These are phyloP conservation scores for Penicillium dipodomyicola DNA, from an alignment of 495 filamentous ascomycete genomes.

Conservation along the genomic window DNA sequence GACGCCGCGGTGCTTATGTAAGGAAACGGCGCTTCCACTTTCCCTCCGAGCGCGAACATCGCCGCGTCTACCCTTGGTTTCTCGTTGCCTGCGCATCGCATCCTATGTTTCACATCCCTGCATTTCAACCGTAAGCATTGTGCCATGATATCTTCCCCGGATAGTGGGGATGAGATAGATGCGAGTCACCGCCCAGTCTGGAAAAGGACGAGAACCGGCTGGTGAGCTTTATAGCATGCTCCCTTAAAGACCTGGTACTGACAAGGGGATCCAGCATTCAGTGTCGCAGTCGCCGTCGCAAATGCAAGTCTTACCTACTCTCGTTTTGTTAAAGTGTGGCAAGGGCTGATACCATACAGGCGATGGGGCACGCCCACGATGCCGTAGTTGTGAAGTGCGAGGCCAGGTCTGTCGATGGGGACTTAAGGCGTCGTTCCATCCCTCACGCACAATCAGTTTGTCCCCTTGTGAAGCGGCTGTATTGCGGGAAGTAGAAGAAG, in stretches of 20 bases:
- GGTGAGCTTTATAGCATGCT: slow-evolving; percentile 2
- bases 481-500: slow-evolving; percentile 4
- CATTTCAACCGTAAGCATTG: background rate
- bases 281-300: slow-evolving; percentile 8
- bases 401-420: slow-evolving; percentile 14
- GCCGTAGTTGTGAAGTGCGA: slow-evolving; percentile 10
- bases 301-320: background rate
- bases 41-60: background rate
- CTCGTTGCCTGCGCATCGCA: no score
- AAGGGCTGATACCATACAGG: slow-evolving; percentile 4
- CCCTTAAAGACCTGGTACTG: background rate
- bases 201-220: slow-evolving; percentile 8
- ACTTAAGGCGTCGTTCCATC: slow-evolving; percentile 20
- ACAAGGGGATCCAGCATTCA: slow-evolving; percentile 4
- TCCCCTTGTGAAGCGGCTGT: slow-evolving; percentile 7
- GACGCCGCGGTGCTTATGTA: no score
- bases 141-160: background rate
- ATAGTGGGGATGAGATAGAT: background rate
- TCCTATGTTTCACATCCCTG: background rate
- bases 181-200: background rate
- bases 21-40: slow-evolving; percentile 2
- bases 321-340: background rate
- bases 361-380: slow-evolving; percentile 14
- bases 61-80: background rate
- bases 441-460: slow-evolving; percentile 12